Base-by-base conservation (phyloP, 305 asterid species). In the Andrographis paniculata region DNA sequence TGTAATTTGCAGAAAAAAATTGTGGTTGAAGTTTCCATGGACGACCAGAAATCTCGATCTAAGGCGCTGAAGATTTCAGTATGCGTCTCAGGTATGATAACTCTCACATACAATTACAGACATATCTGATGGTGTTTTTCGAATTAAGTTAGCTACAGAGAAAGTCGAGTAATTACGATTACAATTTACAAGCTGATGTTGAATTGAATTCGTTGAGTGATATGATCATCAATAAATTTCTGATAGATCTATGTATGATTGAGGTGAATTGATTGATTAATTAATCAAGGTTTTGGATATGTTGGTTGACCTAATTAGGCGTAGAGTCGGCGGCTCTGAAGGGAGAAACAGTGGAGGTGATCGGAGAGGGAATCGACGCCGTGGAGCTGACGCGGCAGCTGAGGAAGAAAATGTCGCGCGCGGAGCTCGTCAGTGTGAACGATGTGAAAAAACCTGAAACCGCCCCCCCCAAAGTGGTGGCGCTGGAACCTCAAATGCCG, bases 321-420 rank as follows among this genome's bases (percentile, higher is more conserved):
- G 91, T 79, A 20, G 76, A 52, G 17, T 75, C 80, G 0, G 70
- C 66, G 42, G 58, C 78, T 6, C 2, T 82, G 40, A 42, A 52
- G 14, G 96, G 82, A 6, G 23, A 79, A n/a, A 56, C 63, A 52
- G 48, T 87, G 36, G 84, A 59, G 64, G 84, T 87, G 17, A 55
- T 70, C 0, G 96, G 96, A 44, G 80, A 65, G 0, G 72, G 66
- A 52, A 63, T 79, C 16, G 96, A 86, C 31, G 63, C 94, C 0
- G 89, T 70, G 40, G 38, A 27, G 39, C 70, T 86, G 11, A 67
- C 77, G 14, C 67, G 52, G 14, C 54, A 36, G 52, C 63, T 86
- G 35, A 66, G 94, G 58, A 80, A 82, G 70, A 66, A 61, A 2
- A 53, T 86, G 14, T 80, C 76, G 1, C 18, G 28, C 53, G 72